These are phyloP conservation scores for Phytophthora tentaculata DNA, from an alignment of 352 stramenopile species.

Conservation along the genomic window DNA sequence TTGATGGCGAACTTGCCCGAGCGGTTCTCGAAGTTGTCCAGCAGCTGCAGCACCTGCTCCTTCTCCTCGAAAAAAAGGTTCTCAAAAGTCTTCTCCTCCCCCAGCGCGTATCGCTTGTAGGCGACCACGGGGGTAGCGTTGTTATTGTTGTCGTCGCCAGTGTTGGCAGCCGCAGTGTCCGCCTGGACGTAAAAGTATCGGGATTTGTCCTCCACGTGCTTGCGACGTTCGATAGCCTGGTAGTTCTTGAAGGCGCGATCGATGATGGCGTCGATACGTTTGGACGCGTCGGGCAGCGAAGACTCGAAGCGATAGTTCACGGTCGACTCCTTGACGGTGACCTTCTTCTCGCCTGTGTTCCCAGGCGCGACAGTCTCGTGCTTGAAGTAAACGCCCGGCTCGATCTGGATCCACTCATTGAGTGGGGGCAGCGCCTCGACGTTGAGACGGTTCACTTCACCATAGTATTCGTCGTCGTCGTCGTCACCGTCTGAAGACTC, in stretches of 20 bases:
- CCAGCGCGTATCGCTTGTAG: constrained; percentile 83
- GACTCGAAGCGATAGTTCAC: constrained; percentile 39
- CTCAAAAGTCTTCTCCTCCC: constrained; percentile 89
- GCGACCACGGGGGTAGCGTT: constrained; percentile 18
- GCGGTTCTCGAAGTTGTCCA: constrained; percentile 75
- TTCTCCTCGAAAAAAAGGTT: constrained; percentile 92
- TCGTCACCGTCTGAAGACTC: constrained; percentile 24
- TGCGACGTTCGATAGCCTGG: constrained; percentile 41
- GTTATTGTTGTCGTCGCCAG: constrained; percentile 14
- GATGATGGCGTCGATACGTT: constrained; percentile 54
- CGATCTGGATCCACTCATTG: constrained; percentile 58
- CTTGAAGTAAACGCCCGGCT: constrained; percentile 49
- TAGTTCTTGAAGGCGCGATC: constrained; percentile 45
- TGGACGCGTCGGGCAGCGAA: constrained; percentile 30
- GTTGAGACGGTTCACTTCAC: constrained; percentile 44
- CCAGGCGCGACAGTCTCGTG: constrained; percentile 45
- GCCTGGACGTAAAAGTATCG: constrained; percentile 56
- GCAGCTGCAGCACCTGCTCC: constrained; percentile 59
- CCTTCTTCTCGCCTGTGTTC: constrained; percentile 31
- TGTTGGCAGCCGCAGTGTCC: constrained; percentile 13
- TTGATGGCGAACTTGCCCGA: constrained; percentile 87
- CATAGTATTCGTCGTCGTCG: constrained; percentile 35
- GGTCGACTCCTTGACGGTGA: constrained; percentile 34
- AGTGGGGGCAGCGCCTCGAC: constrained; percentile 44
- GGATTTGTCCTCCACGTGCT: constrained; percentile 47